Base-by-base conservation (phyloP, 352 stramenopile species). In the Globisporangium emineosum region DNA sequence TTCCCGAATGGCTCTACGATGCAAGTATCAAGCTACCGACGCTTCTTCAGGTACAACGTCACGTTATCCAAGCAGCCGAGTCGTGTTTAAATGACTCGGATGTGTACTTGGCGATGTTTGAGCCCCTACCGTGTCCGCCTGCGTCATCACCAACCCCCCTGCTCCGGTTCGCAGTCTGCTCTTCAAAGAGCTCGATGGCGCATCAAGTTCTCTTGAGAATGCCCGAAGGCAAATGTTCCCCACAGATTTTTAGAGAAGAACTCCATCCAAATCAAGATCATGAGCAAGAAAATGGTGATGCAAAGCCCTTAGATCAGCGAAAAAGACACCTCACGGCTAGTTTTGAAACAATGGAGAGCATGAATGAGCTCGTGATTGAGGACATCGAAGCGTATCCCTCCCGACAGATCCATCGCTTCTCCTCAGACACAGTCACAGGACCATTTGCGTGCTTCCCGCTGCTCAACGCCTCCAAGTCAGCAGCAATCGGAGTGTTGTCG, bases 11-110 rank as follows among this genome's bases (percentile, higher is more conserved):
- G 59, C 10, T 66, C 37, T 72, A 57, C 32, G 42, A 69, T 17
- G 27, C 33, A 15, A 23, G 17, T 1, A 45, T 77, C 66, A 80
- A 74, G 23, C 70, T 86, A 15, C 81, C 79, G 0, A 91, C 79
- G 21, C 60, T 91, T 30, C 67, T 90, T 1, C 85, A 94, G 58
- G 57, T 76, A 0, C 81, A 92, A 49, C 75, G 81, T 6, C 74
- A 79, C 25, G 69, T 92, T 30, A 63, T 91, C 2, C 78, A 87
- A 33, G 70, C 69, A 12, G 73, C 83, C 8, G 71, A 89, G 47
- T 49, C 64, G 17, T 92, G 83, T 62, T 66, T 94, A 32, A 81
- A 64, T 40, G 81, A 91, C 33, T 89, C 78, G 35, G 85, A 92
- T 56, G 52, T 91, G 43, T 94, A 94, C 66, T 35, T 94, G 10